Base-by-base conservation (phyloP, 495 filamentous ascomycete genomes). In the Penicillium chermesinum region DNA sequence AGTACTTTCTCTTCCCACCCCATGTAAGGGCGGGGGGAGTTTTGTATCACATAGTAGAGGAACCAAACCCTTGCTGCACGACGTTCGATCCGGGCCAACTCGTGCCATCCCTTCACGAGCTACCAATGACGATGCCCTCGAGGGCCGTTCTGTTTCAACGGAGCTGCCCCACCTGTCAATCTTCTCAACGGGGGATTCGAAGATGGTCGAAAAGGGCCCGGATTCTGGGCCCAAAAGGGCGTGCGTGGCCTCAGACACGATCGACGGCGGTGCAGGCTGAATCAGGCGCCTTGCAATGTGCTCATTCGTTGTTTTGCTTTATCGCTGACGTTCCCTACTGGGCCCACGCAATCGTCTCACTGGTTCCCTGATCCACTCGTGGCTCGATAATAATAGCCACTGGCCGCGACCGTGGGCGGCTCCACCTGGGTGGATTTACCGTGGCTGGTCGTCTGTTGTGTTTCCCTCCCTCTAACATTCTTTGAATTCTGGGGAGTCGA, bases 311-410 rank as follows among this genome's bases (percentile, higher is more conserved):
- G n/a, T n/a, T n/a, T n/a, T n/a, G n/a, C n/a, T n/a, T n/a, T n/a
- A n/a, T n/a, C 21, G 4, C 14, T 44, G n/a, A 16, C 12, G 41
- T 17, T 38, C 17, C 27, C 38, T 41, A 50, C 47, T 50, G 33
- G 50, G 33, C 40, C 41, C 44, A 54, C 52, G 47, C 38, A 22
- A 41, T 33, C 48, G 39, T 53, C 50, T 52, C 41, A 49, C 41
- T 42, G 17, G 46, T 9, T 27, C 33, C 34, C 39, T 55, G 39
- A 48, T 41, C 44, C 1, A 30, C 20, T 55, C 33, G 9, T 25
- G 9, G 6, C 22, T 40, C 15, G 42, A 37, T 57, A 57, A 53
- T 53, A 43, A 57, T 49, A 57, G 46, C 41, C 38, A 27, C 33
- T 10, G 33, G 15, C n/a, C n/a, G n/a, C n/a, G 40, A 30, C 43